Base-by-base conservation (phyloP, 2,329 filamentous ascomycete genomes). In the Xylariales sp. region DNA sequence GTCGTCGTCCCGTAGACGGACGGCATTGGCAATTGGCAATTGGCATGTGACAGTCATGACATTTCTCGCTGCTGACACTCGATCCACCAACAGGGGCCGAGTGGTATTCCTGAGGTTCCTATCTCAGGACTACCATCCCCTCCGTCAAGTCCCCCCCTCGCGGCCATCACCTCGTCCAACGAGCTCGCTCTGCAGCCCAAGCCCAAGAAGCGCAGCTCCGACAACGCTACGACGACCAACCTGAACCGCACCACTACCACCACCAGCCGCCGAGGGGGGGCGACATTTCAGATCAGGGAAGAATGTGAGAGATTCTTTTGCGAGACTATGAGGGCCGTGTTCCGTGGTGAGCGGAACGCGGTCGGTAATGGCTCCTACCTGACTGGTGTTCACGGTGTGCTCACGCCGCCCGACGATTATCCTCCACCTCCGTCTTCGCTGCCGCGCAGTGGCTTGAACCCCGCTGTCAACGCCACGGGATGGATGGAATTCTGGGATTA, bases 251-350 rank as follows among this genome's bases (percentile, higher is more conserved):
- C 82, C 79, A 85, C 87, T 78, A 85, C 87, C 79, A 85, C 87
- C 78, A 85, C 87, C 79, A 82, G 83, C 80, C 85, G 87, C 80
- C 87, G 87, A 91, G 92, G 92, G 92, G 94, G 94, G 93, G 94
- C 94, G 91, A 90, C 93, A 92, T 90, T 93, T 84, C 90, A 91
- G 86, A 97, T 97, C 88, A 94, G 92, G 93, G 94, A 92, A 94
- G 94, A 97, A 93, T 97, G 94, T 97, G 94, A 97, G 94, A 97
- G 94, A 88, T 95, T 97, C 91, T 97, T 97, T 89, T 97, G 94
- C 85, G 93, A 95, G 91, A 91, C 90, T 88, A 93, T 97, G 90
- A 92, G 89, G 85, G 85, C 90, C 85, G 91, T 93, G 86, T 97
- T 97, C 90, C 92, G 91, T 87, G 94, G 93, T 97, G 94, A 97